Evolutionary conservation across 345 rosid species (phyloP).

Genomic region (Aquilaria sinensis): DNA sequence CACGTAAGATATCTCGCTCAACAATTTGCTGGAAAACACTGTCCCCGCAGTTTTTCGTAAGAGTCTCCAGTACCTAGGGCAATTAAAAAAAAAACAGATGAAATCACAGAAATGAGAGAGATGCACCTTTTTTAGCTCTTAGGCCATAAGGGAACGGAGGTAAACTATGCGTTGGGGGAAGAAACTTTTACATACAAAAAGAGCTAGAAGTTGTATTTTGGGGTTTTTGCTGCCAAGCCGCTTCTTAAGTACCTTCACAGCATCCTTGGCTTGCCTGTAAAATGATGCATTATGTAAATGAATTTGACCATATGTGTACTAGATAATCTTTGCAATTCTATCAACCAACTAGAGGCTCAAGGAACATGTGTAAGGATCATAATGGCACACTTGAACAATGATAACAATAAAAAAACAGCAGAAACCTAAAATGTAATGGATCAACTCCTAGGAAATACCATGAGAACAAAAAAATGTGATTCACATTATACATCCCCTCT

Average conservation of each 20-base stretch:
- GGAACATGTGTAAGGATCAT: too few species aligned
- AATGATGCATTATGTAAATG: conserved; percentile 9
- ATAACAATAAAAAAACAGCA: too few species aligned
- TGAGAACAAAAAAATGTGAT: too few species aligned
- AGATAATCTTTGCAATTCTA: not conserved
- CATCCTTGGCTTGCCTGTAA: conserved; percentile 88
- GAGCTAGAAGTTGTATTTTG: conserved; percentile 83
- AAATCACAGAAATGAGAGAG: too few species aligned
- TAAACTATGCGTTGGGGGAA: not conserved
- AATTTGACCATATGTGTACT: conserved; percentile 5
- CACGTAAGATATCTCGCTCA: conserved; percentile 89
- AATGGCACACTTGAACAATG: too few species aligned
- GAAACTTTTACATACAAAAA: conserved; percentile 54
- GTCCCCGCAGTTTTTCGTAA: conserved; percentile 95
- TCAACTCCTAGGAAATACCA: too few species aligned
- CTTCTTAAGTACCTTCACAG: conserved; percentile 83
- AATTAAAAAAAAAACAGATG: not conserved
- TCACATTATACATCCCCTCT: too few species aligned
- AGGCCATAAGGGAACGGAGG: too few species aligned
- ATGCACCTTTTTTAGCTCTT: too few species aligned
- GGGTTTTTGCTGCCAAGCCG: conserved; percentile 81
- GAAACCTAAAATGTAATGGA: too few species aligned
- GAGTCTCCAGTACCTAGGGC: conserved; percentile 76
- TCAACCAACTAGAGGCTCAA: too few species aligned
- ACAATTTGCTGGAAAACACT: conserved; percentile 73